Base-by-base conservation (phyloP, 2,329 filamentous ascomycete genomes). In the Ceratocystis destructans region DNA sequence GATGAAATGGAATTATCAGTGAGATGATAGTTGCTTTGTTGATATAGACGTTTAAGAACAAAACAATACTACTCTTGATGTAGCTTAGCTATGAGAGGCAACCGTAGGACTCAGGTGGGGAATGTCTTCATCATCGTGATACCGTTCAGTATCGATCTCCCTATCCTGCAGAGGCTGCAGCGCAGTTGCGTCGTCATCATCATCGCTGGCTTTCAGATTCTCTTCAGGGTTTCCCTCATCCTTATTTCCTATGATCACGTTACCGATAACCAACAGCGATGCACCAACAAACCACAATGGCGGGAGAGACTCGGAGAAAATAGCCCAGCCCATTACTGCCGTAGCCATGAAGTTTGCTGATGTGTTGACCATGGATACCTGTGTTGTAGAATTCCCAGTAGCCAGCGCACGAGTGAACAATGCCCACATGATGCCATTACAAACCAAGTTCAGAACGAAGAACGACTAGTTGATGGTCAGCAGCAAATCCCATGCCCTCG, bases 341-440 rank as follows among this genome's bases (percentile, higher is more conserved):
- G 89, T 92, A 68, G 90, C 76, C 76, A 93, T 81, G 74, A 93
- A 93, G 76, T 93, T 93, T 66, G 87, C 81, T 15, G 87, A 89
- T 2, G 89, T 92, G 75, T 93, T 93, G 74, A 93, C 84, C 73
- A 93, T 87, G 70, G 84, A 87, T 62, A 92, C 89, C 72, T 90
- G 87, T 0, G 89, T 89, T 7, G 89, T 90, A 1, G 87, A 90
- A 67, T 83, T 82, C 15, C 88, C 87, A 20, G 83, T 81, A 0
- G 88, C 84, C n/a, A 93, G 82, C 64, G 89, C 89, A 62, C 84
- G 82, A 5, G 89, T 93, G 77, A 92, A 93, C 61, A 93, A 81
- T 0, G 87, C 85, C 89, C 89, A 93, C 89, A 93, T 93, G 75
- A 90, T 79, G 64, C 83, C 87, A 72, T 91, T 90, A 75, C 90